Evolutionary conservation across 2,329 filamentous ascomycete genomes (phyloP).

Genomic region (Cladosporium sp.): DNA sequence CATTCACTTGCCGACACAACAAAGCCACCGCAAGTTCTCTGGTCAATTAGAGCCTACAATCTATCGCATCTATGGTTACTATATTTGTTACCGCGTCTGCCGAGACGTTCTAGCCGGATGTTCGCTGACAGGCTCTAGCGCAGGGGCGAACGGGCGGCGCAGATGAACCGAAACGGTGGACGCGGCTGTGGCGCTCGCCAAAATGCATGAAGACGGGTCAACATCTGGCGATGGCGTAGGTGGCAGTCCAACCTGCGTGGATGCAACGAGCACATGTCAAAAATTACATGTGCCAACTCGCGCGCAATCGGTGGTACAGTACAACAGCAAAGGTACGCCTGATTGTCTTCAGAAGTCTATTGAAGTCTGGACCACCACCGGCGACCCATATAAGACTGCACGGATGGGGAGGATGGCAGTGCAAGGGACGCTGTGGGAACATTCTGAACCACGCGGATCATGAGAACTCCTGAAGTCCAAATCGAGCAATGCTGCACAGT

Average conservation of each 20-base stretch:
- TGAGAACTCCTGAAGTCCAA: not conserved
- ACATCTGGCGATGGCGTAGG: constrained; percentile 6
- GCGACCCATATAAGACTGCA: not conserved
- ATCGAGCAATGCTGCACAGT: not conserved
- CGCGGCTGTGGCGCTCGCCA: constrained; percentile 14
- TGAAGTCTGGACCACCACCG: not conserved
- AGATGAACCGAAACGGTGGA: constrained; percentile 9
- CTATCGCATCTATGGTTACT: not conserved
- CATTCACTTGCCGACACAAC: not conserved
- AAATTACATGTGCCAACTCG: not conserved
- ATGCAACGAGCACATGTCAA: constrained; percentile 6
- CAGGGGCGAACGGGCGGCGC: constrained; percentile 7
- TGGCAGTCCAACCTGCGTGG: not conserved
- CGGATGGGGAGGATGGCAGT: constrained; percentile 8
- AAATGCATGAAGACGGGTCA: constrained; percentile 8
- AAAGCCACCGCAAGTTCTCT: not conserved
- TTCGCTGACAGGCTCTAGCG: constrained; percentile 11
- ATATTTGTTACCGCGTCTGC: constrained; percentile 4
- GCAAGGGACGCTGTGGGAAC: not conserved
- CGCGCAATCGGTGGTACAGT: not conserved
- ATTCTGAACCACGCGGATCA: not conserved
- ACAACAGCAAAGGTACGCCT: not conserved
- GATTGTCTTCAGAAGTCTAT: not conserved
- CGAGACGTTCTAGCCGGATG: constrained; percentile 4
- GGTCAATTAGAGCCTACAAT: not conserved